These are phyloP conservation scores for Solanum tacnaense DNA, from an alignment of 257 asterid species.

Conservation along the genomic window DNA sequence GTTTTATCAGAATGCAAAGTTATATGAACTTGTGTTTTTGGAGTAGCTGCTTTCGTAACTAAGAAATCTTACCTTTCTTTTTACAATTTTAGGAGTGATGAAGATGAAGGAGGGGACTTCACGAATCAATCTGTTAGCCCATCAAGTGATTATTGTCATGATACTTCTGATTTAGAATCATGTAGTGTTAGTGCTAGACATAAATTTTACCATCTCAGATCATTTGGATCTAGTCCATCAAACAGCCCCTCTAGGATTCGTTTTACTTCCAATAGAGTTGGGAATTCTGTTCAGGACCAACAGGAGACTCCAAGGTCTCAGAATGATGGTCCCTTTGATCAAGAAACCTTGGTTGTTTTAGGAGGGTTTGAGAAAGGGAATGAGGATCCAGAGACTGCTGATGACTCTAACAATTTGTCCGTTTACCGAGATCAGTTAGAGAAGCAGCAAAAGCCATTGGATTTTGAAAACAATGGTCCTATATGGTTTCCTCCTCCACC, in stretches of 20 bases:
- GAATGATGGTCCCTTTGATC: constrained; percentile 29
- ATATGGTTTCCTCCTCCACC: constrained; percentile 92
- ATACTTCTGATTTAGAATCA: constrained; percentile 68
- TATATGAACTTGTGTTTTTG: background rate
- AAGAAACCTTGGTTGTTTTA: constrained; percentile 41
- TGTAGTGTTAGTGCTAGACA: constrained; percentile 65
- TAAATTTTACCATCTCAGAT: constrained; percentile 47
- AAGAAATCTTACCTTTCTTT: background rate
- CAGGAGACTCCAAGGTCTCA: constrained; percentile 37
- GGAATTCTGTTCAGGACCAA: constrained; percentile 54
- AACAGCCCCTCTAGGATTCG: constrained; percentile 72
- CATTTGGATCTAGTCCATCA: constrained; percentile 72
- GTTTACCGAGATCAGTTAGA: constrained; percentile 27
- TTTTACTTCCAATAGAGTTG: constrained; percentile 40
- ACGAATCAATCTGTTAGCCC: constrained; percentile 39
- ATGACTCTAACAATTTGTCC: constrained; percentile 20
- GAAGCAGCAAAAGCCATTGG: constrained; percentile 34
- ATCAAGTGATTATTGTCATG: constrained; percentile 45
- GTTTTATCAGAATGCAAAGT: background rate
- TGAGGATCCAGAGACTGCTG: constrained; percentile 25
- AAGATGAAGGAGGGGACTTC: constrained; percentile 67
- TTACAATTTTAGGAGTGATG: constrained; percentile 55
- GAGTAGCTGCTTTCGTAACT: background rate
- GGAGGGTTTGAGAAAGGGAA: constrained; percentile 42
- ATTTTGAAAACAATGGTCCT: constrained; percentile 61